Base-by-base conservation (phyloP, 495 filamentous ascomycete species). In the Penicillium coprophilum region DNA sequence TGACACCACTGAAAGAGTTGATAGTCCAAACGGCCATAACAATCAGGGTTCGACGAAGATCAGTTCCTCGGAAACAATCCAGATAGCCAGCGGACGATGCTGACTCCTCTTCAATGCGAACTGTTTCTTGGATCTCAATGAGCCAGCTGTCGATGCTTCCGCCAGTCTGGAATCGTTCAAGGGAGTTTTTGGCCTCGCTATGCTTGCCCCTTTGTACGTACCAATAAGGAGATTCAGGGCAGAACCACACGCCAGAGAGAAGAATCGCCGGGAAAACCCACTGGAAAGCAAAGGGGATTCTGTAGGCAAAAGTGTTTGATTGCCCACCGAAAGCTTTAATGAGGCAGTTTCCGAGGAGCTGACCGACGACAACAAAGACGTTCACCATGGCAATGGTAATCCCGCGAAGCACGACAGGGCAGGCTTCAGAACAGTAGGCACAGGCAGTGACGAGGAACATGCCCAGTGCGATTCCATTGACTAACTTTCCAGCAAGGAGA, bases 161-260 rank as follows among this genome's bases (percentile, higher is more conserved):
- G 48, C 67, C 55, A 24, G 48, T 28, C 21, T 67, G 66, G 9
- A 77, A 70, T 27, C 72, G 63, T 20, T 66, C 58, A 23, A 78
- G 65, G 1, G 74, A 55, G 1, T 47, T 17, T 3, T 62, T 59
- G 10, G 77, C 77, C 2, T 71, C 68, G 2, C 75, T 70, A 31
- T 73, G 50, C n/a, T 65, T 59, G 12, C 67, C 69, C 15, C 66
- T 57, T 36, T 71, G 71, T 17, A 78, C 74, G 57, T 76, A 76
- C 72, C 76, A 80, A 19, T 50, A 50, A 9, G 77, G 74, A 6
- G 74, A 78, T 57, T 81, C 78, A 6, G 71, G 75, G 34, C 77
- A 73, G 21, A 79, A 67, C 6, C 62, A 68, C 9, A 73, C 53
- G 0, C 77, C 75, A 40, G 68, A 55, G 3, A 65, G 46, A 28